phyloP scores from a whole-genome alignment of 2,329 filamentous ascomycete species.

The Trichoderma polysporum region DNA sequence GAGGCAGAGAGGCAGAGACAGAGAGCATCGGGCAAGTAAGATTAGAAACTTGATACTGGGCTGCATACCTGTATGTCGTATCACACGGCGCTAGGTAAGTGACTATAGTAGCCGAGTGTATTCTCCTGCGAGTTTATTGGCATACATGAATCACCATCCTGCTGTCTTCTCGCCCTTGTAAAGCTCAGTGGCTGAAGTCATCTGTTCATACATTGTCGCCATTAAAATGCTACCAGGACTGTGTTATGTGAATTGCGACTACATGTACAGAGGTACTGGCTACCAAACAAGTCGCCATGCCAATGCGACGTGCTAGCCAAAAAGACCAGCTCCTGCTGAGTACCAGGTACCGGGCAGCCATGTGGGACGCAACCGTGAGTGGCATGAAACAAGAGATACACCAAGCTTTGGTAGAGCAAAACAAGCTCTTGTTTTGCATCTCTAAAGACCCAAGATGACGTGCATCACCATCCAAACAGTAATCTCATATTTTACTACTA shows the following conservation, averaged over 20 bases:
- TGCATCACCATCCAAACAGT: not conserved
- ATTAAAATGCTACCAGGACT: not conserved
- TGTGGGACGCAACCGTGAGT: not conserved
- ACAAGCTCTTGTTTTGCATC: not conserved
- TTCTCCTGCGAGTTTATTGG: too few species aligned
- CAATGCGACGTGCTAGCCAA: not conserved
- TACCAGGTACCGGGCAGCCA: not conserved
- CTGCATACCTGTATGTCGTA: too few species aligned
- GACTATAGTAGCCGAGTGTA: not conserved
- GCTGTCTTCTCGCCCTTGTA: too few species aligned
- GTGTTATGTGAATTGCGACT: not conserved
- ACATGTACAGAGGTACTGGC: not conserved
- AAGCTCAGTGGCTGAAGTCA: too few species aligned
- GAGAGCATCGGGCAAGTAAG: not conserved
- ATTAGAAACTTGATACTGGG: too few species aligned
- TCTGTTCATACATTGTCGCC: too few species aligned
- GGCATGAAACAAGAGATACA: not conserved
- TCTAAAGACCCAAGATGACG: slow-evolving; percentile 1
- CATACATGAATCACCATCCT: too few species aligned
- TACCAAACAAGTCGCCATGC: not conserved
- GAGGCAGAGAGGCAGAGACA: not conserved
- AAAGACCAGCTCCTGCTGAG: not conserved
- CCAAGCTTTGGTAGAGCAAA: too few species aligned
- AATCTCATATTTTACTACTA: not conserved
- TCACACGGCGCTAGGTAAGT: not conserved